Base-by-base conservation (phyloP, 2,329 filamentous ascomycete species). In the Xylariaceae sp. region DNA sequence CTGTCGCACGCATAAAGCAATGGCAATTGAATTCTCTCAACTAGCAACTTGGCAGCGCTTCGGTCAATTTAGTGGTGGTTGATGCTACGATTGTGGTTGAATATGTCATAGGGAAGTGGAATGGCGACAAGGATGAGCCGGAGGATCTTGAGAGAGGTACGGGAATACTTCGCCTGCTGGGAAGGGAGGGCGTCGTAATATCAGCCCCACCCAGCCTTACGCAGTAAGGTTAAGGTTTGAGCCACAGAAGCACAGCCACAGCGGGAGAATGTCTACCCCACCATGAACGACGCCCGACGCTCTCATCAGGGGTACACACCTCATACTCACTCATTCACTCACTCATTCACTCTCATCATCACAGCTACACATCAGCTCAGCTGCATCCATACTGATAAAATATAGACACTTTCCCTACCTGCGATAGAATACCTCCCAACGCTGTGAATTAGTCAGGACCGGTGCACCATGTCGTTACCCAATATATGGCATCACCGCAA, bases 401-500 rank as follows among this genome's bases (percentile, higher is more conserved):
- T 13, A 42, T 42, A 30, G 5, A 30, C 7, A 13, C 37, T 42
- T 42, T 45, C n/a, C 2, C n/a, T 23, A 58, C n/a, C 6, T n/a
- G 52, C 3, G 3, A 5, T 10, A 10, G 34, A 50, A 51, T 48
- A 53, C n/a, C 45, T 34, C 39, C 11, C 11, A 18, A 4, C 6
- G 37, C 10, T 44, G 34, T 39, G 45, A 18, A 44, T 17, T 17
- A n/a, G 34, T 15, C 13, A 3, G 15, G 17, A 48, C 49, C 23
- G 30, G 15, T 13, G 18, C 15, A 53, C 34, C 30, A 82, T 82
- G 77, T 76, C 81, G 1, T 84, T 93, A 60, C 83, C 84, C 48
- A 97, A 97, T 71, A 75, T 89, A 35, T 97, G 93, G 76, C 86
- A 90, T 64, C 88, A 92, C 65, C 89, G 93, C 53, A 90, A 86